These are phyloP conservation scores for Penicillium alfredii DNA, from an alignment of 495 filamentous ascomycete genomes.

Conservation along the genomic window DNA sequence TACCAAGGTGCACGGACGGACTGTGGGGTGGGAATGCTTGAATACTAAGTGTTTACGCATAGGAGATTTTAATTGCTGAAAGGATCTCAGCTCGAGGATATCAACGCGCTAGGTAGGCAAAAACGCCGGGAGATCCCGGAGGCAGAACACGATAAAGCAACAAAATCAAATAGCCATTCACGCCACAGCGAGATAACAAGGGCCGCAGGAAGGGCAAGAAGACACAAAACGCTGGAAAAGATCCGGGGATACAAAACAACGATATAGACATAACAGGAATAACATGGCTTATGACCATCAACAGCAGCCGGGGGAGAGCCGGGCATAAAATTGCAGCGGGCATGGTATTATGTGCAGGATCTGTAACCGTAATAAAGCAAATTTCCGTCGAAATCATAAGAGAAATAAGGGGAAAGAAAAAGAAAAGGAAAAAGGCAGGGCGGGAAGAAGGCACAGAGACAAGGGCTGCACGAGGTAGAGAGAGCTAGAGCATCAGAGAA, in stretches of 20 bases:
- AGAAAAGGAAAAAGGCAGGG: constrained; percentile 10
- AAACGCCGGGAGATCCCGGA: constrained; percentile 11
- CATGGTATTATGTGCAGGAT: constrained; percentile 27
- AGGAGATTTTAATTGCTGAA: no score
- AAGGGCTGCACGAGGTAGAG: not conserved
- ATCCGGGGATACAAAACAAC: constrained; percentile 2
- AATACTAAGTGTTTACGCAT: no score
- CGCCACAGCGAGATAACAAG: not conserved
- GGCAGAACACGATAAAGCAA: constrained; percentile 5
- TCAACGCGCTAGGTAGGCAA: constrained; percentile 5
- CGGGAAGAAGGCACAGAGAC: constrained; percentile 5
- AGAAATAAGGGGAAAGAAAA: constrained; percentile 7
- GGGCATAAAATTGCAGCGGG: constrained; percentile 8
- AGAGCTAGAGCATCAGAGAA: no score
- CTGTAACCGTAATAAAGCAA: constrained; percentile 7
- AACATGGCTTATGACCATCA: constrained; percentile 11
- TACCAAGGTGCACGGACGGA: no score
- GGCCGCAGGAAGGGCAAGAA: no score
- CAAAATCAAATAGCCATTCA: constrained; percentile 1
- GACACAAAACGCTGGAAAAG: constrained; percentile 1
- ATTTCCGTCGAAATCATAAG: constrained; percentile 12
- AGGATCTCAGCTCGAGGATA: no score
- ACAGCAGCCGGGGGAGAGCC: constrained; percentile 9
- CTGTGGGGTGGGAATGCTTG: no score
- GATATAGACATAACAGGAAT: constrained; percentile 17